A percentile compares a stretch with the other conserved stretches of the same genome.
Evolutionary conservation across 768 basidiomycete species (phyloP).

Genomic region (Naganishia onofrii): DNA sequence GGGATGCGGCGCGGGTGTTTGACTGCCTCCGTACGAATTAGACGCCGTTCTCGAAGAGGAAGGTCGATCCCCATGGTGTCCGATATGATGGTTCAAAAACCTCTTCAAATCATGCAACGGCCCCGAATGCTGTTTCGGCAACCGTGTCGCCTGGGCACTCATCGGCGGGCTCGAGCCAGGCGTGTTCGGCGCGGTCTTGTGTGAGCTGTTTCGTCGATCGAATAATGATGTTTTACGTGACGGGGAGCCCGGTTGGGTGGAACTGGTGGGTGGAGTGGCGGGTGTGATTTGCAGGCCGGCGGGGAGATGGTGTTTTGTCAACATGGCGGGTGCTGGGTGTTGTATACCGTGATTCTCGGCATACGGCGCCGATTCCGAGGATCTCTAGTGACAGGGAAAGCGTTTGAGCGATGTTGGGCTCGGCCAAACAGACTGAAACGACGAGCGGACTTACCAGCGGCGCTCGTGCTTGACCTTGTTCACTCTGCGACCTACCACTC

Average conservation of each 20-base stretch:
- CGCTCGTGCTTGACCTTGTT: conserved; percentile 11
- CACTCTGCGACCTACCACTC: conserved; percentile 7
- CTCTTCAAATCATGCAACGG: conserved; percentile 90
- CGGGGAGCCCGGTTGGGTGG: conserved; percentile 29
- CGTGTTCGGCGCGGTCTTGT: conserved; percentile 44
- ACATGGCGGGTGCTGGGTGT: conserved; percentile 6
- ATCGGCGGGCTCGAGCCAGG: conserved; percentile 44
- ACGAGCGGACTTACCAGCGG: background rate
- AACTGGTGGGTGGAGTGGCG: conserved; percentile 32
- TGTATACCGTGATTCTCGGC: background rate
- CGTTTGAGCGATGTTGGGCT: too few species aligned
- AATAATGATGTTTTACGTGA: conserved; percentile 26
- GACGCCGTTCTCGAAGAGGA: conserved; percentile 3
- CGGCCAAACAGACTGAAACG: background rate
- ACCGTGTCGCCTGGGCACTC: conserved; percentile 46
- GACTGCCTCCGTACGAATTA: conserved; percentile 7
- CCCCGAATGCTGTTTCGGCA: conserved; percentile 58
- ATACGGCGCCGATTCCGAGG: background rate
- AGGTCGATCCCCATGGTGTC: conserved; percentile 56
- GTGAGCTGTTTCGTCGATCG: conserved; percentile 13
- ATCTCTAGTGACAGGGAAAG: background rate
- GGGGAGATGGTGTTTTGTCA: conserved; percentile 37
- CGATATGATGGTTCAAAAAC: conserved; percentile 88
- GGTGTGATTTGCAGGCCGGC: conserved; percentile 48
- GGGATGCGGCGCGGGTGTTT: conserved; percentile 29